These are phyloP conservation scores for Venturia carpophila DNA, from an alignment of 2,329 filamentous ascomycete species.

Conservation along the genomic window DNA sequence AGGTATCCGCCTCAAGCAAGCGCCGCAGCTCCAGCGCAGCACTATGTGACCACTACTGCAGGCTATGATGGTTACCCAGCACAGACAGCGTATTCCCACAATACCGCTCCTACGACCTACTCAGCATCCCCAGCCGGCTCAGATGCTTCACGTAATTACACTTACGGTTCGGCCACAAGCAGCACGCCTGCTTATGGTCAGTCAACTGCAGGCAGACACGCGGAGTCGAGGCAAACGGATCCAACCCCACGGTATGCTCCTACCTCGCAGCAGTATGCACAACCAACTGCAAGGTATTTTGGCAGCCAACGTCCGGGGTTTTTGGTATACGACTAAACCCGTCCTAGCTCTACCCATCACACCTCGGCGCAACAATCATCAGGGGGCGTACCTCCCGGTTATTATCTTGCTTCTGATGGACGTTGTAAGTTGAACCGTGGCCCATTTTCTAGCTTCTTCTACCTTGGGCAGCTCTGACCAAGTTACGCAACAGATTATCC, in stretches of 20 bases:
- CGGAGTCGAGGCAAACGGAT: background rate
- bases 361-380: background rate
- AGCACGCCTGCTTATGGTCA: background rate
- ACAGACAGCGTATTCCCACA: background rate
- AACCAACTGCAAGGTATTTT: conserved; percentile 34
- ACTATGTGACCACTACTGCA: background rate
- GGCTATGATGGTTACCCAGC: background rate
- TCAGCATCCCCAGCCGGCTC: background rate
- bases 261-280: conserved; percentile 16
- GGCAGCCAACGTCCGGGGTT: conserved; percentile 31
- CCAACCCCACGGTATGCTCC: conserved; percentile 9
- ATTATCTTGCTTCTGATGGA: conserved; percentile 16
- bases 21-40: background rate
- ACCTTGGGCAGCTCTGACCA: background rate
- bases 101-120: background rate
- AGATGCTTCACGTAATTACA: background rate
- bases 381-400: conserved; percentile 5
- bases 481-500: background rate
- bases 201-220: background rate
- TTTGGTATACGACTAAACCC: conserved; percentile 36
- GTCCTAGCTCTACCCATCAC: background rate
- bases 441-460: background rate
- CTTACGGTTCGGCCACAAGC: background rate
- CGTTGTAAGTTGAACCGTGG: conserved; percentile 15
- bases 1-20: conserved; percentile 17